Conservation (phyloP, 139 green algal genomes). For the Tetraselmis chui region DNA sequence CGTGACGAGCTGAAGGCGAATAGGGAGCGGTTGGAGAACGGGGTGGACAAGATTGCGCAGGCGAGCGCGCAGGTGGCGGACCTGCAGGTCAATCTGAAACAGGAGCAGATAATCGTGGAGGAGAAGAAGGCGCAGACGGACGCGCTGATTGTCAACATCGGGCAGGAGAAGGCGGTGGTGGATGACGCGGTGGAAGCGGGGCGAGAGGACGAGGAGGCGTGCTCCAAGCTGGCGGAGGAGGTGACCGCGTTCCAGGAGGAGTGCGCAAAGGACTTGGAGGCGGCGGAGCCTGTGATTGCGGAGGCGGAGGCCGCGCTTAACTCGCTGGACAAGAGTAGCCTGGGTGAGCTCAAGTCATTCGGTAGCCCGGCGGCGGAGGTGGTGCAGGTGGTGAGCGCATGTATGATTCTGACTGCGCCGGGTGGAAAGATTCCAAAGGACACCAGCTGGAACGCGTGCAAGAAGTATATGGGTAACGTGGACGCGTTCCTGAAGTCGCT, state of each 20-base stretch:
- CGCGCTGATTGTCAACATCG: slow-evolving; percentile 83
- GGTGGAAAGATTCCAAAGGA: slow-evolving; percentile 83
- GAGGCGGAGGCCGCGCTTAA: slow-evolving; percentile 82
- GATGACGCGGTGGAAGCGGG: slow-evolving; percentile 77
- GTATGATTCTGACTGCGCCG: slow-evolving; percentile 75
- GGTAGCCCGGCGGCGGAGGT: slow-evolving; percentile 75
- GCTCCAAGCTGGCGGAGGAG: slow-evolving; percentile 36
- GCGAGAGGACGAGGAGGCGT: slow-evolving; percentile 59
- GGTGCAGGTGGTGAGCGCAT: slow-evolving; percentile 63
- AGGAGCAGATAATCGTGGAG: slow-evolving; percentile 82
- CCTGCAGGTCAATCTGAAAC: slow-evolving; percentile 67
- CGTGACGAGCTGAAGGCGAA: slow-evolving; percentile 47
- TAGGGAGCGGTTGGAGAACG: slow-evolving; percentile 72
- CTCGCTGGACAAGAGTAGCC: slow-evolving; percentile 76
- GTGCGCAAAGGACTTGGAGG: slow-evolving; percentile 57
- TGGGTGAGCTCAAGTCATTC: slow-evolving; percentile 89
- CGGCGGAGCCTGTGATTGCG: slow-evolving; percentile 80
- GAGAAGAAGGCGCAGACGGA: slow-evolving; percentile 83
- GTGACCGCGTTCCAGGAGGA: slow-evolving; percentile 81
- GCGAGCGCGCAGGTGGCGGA: slow-evolving; percentile 73
- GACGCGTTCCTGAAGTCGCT: slow-evolving; percentile 81
- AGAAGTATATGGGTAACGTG: slow-evolving; percentile 89
- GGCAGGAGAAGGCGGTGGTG: slow-evolving; percentile 76
- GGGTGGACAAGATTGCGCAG: slow-evolving; percentile 79
- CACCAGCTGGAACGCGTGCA: slow-evolving; percentile 70